These are phyloP conservation scores for Metarhizium rileyi DNA, from an alignment of 2,329 filamentous ascomycete genomes.

Conservation along the genomic window DNA sequence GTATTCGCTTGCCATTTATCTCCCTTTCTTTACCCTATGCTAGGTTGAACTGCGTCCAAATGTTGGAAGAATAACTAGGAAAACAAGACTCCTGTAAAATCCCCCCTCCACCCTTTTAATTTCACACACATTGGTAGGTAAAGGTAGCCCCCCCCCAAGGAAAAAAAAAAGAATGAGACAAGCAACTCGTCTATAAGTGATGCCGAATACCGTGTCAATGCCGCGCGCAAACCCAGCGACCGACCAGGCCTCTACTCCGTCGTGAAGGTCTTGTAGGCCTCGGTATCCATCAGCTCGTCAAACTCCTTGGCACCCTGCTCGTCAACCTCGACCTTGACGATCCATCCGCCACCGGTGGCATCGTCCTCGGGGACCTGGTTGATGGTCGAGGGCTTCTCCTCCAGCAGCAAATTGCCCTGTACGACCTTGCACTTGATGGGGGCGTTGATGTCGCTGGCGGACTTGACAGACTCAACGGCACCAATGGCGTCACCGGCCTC, in stretches of 20 bases:
- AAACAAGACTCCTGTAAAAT: background rate
- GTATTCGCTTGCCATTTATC: background rate
- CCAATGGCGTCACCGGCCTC: conserved; percentile 75
- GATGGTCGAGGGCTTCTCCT: conserved; percentile 78
- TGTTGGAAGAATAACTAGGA: background rate
- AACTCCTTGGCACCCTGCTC: conserved; percentile 57
- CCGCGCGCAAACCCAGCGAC: background rate
- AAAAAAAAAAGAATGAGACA: background rate
- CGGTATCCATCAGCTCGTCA: conserved; percentile 65
- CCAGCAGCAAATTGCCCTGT: conserved; percentile 63
- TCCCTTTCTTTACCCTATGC: background rate
- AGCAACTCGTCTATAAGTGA: background rate
- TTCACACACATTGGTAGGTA: background rate
- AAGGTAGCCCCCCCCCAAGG: too few species aligned
- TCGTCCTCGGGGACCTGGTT: conserved; percentile 83
- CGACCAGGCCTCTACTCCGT: conserved; percentile 7
- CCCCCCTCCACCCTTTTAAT: background rate
- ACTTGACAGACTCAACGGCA: conserved; percentile 96
- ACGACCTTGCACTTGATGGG: conserved; percentile 71
- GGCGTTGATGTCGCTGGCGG: conserved; percentile 91
- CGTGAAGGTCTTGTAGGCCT: conserved; percentile 70
- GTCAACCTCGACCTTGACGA: conserved; percentile 74
- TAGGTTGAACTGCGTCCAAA: conserved; percentile 8
- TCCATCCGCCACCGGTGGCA: conserved; percentile 72
- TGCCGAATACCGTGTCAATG: background rate